Conservation (phyloP, 441 rosid species). For the Oxalis stricta region DNA sequence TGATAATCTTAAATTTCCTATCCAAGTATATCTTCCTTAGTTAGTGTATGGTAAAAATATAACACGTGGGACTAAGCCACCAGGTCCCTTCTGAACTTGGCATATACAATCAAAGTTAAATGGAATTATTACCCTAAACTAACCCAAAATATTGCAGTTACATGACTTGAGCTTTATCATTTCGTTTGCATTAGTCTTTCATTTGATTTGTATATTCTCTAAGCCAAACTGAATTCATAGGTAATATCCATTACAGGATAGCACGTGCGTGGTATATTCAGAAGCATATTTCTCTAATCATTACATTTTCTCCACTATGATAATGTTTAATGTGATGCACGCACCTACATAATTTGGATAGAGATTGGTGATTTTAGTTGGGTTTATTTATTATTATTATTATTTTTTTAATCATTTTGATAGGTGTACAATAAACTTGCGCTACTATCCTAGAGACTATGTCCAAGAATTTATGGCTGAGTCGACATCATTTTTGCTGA, state of each 20-base stretch:
- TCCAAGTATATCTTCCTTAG: too few relatives aligned
- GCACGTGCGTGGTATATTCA: neutral
- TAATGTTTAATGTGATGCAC: neutral
- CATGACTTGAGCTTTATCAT: too few relatives aligned
- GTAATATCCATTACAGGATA: neutral
- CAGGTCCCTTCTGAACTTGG: too few relatives aligned
- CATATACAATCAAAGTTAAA: too few relatives aligned
- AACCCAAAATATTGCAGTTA: too few relatives aligned
- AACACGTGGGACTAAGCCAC: too few relatives aligned
- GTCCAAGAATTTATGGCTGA: constrained; percentile 68
- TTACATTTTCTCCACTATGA: neutral
- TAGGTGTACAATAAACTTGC: constrained; percentile 56
- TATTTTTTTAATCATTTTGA: constrained; percentile 17
- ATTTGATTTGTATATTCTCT: too few relatives aligned
- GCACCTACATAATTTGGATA: neutral
- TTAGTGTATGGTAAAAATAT: too few relatives aligned
- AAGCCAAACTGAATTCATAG: neutral
- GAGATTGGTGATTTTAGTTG: neutral
- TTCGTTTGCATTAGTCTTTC: too few relatives aligned
- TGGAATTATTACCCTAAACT: too few relatives aligned
- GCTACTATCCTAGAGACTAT: constrained; percentile 55
- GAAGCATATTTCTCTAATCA: too few relatives aligned
- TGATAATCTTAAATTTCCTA: too few relatives aligned
- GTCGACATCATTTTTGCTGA: constrained; percentile 74
- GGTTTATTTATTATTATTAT: constrained; percentile 5